Evolutionary conservation across 352 stramenopile genomes (phyloP), one percentile per base, ranked within the genome.

Genomic region (Phytophthora pinifolia): DNA sequence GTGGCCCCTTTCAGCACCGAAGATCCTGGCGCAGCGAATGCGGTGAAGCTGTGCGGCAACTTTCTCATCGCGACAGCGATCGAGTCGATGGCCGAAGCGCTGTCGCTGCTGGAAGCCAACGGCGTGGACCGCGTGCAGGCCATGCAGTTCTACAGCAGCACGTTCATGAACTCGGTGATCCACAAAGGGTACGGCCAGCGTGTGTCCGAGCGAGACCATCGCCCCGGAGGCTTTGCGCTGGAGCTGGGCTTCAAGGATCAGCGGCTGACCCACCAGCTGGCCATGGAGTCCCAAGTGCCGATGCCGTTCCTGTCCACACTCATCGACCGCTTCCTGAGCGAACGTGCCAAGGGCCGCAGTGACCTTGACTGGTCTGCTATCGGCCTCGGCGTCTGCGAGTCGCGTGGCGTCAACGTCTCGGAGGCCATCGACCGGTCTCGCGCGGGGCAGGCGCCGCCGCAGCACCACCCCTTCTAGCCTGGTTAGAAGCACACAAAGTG

Each of bases 1-100:
- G 71, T 89, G n/a, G 75, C 70, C 25, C 46, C 68, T 27, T 86
- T 89, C 51, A 76, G 81, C 32, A 65, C 59, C 13, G 55, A 85
- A 31, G 72, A 84, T 47, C 59, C 79, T 13, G 83, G 83, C 4
- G 74, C 79, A 6, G 83, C 74, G 3, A 92, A 90, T 49, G 81
- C 76, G 1, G 80, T 89, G 8, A 94, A 94, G 57, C 66, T 94
- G 6, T 88, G 74, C 32, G 83, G 83, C 0, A 94, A 94, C 52
- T 94, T 92, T 46, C 54, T 94, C 14, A 92, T 94, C 12, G 83
- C 80, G 4, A 64, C 72, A 2, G 72, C 80, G n/a, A 94, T 94
- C 38, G 83, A 94, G 60, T 74, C 75, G 0, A 85, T 94, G 68
- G 79, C 72, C 4, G 83, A 94, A 41, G 69, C 76, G 15, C 64